Evolutionary conservation across 139 green algal species (phyloP).

Genomic region (Pseudopediastrum boryanum): DNA sequence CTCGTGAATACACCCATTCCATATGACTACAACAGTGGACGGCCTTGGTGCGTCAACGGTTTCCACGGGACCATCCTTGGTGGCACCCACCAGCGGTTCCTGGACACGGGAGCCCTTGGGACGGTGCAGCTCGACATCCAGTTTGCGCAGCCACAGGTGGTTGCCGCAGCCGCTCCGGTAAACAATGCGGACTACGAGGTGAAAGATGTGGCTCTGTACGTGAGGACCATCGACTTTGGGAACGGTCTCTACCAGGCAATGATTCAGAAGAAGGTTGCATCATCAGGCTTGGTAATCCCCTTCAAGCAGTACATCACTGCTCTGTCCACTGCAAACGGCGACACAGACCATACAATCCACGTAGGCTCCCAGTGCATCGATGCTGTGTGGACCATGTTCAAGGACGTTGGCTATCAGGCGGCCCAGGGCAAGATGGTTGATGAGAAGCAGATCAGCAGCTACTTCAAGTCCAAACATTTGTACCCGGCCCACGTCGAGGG

Average conservation of each 20-base stretch:
- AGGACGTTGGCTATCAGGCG: not conserved
- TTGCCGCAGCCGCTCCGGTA: not conserved
- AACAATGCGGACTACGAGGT: not conserved
- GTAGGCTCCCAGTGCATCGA: constrained; percentile 3
- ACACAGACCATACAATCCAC: not conserved
- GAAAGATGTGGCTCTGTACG: not conserved
- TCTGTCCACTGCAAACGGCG: not conserved
- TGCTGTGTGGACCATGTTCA: not conserved
- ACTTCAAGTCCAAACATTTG: not conserved
- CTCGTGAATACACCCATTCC: too few species aligned
- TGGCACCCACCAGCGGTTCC: constrained; percentile 6
- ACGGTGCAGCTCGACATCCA: constrained; percentile 10
- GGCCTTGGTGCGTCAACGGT: too few species aligned
- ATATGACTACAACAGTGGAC: too few species aligned
- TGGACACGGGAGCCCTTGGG: constrained; percentile 4
- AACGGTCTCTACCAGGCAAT: not conserved
- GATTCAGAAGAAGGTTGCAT: not conserved
- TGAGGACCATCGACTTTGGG: not conserved
- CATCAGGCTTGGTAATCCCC: not conserved
- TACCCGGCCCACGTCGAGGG: too few species aligned
- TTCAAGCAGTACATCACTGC: constrained; percentile 4
- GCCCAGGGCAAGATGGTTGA: not conserved
- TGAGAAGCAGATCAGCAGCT: not conserved
- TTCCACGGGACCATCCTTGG: not conserved
- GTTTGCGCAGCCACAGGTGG: not conserved